A percentile compares a stretch with the other conserved stretches of the same genome.
Conservation (phyloP, 805 yeast species). For the Nakazawaea ishiwadae region DNA sequence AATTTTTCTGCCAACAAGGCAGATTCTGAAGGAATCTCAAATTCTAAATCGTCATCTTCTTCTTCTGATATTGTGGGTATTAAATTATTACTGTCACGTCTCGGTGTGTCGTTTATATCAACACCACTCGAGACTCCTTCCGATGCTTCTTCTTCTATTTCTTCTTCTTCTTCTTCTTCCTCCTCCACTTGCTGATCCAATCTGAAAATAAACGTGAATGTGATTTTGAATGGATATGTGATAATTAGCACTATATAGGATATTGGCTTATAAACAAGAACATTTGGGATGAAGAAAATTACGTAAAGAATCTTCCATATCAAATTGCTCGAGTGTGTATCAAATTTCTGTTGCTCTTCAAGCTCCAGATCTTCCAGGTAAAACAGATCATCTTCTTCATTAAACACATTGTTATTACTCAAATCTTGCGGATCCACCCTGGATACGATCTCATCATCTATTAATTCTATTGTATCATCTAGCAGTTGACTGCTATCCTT, state of each 20-base stretch:
- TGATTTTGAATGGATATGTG: slow-evolving; percentile 49
- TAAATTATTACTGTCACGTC: slow-evolving; percentile 1
- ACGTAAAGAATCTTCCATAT: slow-evolving; percentile 21
- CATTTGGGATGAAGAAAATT: slow-evolving; percentile 43
- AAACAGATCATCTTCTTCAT: slow-evolving; percentile 11
- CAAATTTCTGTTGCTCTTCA: slow-evolving; percentile 7
- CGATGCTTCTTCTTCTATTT: no score
- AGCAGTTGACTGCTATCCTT: not conserved
- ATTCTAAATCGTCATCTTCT: slow-evolving; percentile 25
- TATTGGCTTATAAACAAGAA: slow-evolving; percentile 49
- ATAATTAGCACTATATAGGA: slow-evolving; percentile 43
- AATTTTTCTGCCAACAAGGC: slow-evolving; percentile 24
- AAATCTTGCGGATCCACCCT: slow-evolving; percentile 14
- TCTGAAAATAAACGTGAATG: slow-evolving; percentile 18
- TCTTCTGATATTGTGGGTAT: slow-evolving; percentile 27
- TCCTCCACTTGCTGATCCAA: not conserved
- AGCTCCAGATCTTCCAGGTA: slow-evolving; percentile 4
- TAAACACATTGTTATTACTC: slow-evolving; percentile 6
- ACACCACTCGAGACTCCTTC: no score
- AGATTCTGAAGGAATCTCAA: slow-evolving; percentile 20
- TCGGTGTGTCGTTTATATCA: no score
- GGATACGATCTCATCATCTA: slow-evolving; percentile 12
- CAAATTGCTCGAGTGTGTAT: slow-evolving; percentile 12
- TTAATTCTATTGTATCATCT: not conserved
- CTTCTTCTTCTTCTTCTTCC: not conserved